Base-by-base conservation (phyloP, 441 rosid genomes). In the Corymbia calophylla region DNA sequence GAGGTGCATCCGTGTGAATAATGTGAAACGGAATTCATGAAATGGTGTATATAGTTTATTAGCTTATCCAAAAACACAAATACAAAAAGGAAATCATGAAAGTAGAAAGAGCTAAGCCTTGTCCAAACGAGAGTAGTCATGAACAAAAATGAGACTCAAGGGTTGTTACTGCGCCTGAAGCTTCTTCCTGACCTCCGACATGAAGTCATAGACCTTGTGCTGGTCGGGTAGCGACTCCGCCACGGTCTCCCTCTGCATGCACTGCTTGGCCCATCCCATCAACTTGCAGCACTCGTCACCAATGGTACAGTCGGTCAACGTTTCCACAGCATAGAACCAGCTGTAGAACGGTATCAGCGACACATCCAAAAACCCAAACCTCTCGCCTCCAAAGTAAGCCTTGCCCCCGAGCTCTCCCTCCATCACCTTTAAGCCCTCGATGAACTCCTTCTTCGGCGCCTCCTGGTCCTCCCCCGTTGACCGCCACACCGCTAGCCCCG, bases 401-500 rank as follows among this genome's bases (percentile, higher is more conserved):
- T 10, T 73, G 49, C 39, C 82, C 5, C 82, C 29, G 6, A 73
- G 82, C 82, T 73, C 82, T 39, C 82, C 49, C 82, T 73, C 82
- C 49, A 73, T 1, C 29, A 39, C 29, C 82, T 73, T 73, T 6
- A 73, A 21, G 82, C 8, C 8, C 49, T 39, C 82, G 29, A 73
- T 73, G 49, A 3, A 39, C 29, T 73, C 82, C 29, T 73, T 11
- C 82, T 23, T 60, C 1, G 8, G 31, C 66, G 12, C 60, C 66
- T 27, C 49, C 14, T 19, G 29, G 49, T 48, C 49, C 16, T 73
- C 82, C 49, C 27, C 29, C 4, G 14, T 73, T 4, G 29, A 21
- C 4, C 1, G 6, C 16, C 5, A 4, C 2, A 13, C 16, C 16
- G 8, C 2, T 23, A 5, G 82, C 7, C 5, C 16, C 29, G 15